These are phyloP conservation scores for Waitea zeae DNA, from an alignment of 1,284 basidiomycete genomes.

Conservation along the genomic window DNA sequence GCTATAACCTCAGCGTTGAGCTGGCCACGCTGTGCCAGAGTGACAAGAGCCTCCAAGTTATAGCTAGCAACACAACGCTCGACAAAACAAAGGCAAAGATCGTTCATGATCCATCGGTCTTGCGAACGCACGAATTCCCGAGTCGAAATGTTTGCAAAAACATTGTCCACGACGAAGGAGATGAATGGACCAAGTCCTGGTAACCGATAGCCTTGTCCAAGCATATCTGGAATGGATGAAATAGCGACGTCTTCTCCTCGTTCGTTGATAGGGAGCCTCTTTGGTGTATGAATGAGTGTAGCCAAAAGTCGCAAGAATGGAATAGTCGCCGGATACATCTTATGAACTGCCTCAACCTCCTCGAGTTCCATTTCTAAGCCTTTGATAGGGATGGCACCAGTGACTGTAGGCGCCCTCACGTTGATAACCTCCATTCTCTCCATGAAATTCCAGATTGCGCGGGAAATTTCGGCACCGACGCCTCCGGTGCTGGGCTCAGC, in stretches of 20 bases:
- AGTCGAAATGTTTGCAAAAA: conserved; percentile 53
- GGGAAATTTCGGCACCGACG: conserved; percentile 65
- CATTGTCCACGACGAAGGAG: conserved; percentile 78
- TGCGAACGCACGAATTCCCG: conserved; percentile 62
- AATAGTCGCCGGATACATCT: conserved; percentile 74
- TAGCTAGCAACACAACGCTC: conserved; percentile 73
- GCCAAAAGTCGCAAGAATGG: conserved; percentile 76
- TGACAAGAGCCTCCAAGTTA: conserved; percentile 52
- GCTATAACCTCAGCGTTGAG: conserved; percentile 33
- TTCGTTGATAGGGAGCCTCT: conserved; percentile 41
- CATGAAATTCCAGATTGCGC: conserved; percentile 68
- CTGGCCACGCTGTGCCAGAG: conserved; percentile 24
- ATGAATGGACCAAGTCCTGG: conserved; percentile 69
- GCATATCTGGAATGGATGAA: conserved; percentile 59
- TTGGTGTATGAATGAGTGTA: conserved; percentile 65
- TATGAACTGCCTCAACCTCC: conserved; percentile 66
- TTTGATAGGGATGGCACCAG: conserved; percentile 30
- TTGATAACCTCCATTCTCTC: conserved; percentile 78
- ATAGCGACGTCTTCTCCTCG: conserved; percentile 37
- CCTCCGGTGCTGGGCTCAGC: conserved; percentile 58
- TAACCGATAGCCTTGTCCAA: conserved; percentile 59
- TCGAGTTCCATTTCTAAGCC: conserved; percentile 74
- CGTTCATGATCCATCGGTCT: conserved; percentile 81
- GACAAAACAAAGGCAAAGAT: conserved; percentile 72
- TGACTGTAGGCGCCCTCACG: conserved; percentile 28